These are phyloP conservation scores for Mrakia hoshinonis DNA, from an alignment of 768 basidiomycete genomes.

Conservation along the genomic window DNA sequence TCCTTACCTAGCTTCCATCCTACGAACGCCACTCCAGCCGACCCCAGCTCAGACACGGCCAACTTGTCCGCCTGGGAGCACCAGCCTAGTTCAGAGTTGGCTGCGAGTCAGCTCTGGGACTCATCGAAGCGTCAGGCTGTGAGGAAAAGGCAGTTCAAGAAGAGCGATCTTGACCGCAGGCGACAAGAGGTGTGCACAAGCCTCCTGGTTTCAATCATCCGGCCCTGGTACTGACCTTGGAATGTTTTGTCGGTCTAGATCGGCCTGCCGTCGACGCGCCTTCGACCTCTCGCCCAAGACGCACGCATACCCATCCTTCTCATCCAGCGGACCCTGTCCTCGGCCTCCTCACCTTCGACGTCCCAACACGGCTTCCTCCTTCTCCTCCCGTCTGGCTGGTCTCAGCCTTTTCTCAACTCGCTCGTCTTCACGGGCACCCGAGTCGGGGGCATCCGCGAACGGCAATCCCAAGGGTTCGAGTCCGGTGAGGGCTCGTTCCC, in stretches of 20 bases:
- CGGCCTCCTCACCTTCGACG: conserved; percentile 1
- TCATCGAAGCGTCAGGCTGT: conserved; percentile 46
- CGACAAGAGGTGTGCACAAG: conserved; percentile 52
- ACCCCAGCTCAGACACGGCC: conserved; percentile 36
- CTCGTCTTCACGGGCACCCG: conserved; percentile 74
- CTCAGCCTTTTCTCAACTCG: conserved; percentile 78
- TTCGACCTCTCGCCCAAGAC: conserved; percentile 63
- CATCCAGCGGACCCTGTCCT: conserved; percentile 59
- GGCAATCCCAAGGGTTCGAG: conserved; percentile 72
- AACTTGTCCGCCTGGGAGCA: conserved; percentile 39
- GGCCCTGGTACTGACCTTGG: neutral
- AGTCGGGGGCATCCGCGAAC: conserved; percentile 75
- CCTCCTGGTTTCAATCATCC: conserved; percentile 8
- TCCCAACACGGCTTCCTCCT: conserved; percentile 78
- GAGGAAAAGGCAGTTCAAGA: conserved; percentile 60
- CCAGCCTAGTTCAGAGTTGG: conserved; percentile 54
- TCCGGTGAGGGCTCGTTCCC: conserved; percentile 68
- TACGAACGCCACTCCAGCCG: conserved; percentile 53
- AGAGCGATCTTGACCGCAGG: conserved; percentile 77
- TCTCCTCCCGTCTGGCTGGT: conserved; percentile 78
- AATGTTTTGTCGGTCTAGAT: conserved; percentile 47
- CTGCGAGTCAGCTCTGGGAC: conserved; percentile 68
- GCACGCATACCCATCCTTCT: conserved; percentile 75
- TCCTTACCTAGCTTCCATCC: conserved; percentile 65
- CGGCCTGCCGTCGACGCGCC: conserved; percentile 63